Evolutionary conservation across 2,329 filamentous ascomycete genomes (phyloP).

Genomic region (Phialemoniopsis sp.): DNA sequence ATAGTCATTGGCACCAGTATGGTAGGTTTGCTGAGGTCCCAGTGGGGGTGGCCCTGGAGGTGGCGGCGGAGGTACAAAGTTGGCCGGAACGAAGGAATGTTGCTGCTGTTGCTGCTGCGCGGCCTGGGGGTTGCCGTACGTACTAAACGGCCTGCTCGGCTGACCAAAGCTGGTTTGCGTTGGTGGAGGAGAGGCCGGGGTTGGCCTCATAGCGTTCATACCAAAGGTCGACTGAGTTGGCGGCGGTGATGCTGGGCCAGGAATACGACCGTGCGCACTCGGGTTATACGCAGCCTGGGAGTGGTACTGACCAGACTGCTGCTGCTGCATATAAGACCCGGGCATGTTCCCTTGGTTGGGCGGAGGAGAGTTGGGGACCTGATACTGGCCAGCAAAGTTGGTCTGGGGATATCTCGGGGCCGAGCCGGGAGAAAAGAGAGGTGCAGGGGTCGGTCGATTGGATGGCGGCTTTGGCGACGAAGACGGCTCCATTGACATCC

Average conservation of each 20-base stretch:
- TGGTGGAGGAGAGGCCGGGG: constrained; percentile 55
- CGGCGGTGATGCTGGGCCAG: constrained; percentile 44
- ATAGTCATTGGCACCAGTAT: constrained; percentile 34
- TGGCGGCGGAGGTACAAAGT: constrained; percentile 60
- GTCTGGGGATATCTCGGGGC: constrained; percentile 47
- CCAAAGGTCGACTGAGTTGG: constrained; percentile 31
- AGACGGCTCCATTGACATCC: constrained; percentile 79
- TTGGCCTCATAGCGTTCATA: constrained; percentile 21
- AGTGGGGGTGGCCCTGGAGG: constrained; percentile 59
- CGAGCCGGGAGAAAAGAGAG: constrained; percentile 28
- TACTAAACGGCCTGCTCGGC: constrained; percentile 41
- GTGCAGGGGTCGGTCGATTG: constrained; percentile 25
- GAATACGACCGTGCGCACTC: constrained; percentile 53
- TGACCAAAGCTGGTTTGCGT: constrained; percentile 51
- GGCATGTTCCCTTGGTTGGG: constrained; percentile 37
- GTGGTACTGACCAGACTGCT: constrained; percentile 30
- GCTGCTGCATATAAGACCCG: constrained; percentile 23
- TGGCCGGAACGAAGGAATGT: constrained; percentile 45
- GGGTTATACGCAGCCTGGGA: constrained; percentile 52
- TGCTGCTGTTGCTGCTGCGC: constrained; percentile 27
- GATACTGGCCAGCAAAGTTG: constrained; percentile 54
- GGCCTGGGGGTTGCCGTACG: constrained; percentile 38
- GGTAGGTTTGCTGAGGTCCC: constrained; percentile 58
- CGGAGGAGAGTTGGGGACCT: constrained; percentile 53
- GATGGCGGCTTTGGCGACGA: constrained; percentile 28